Base-by-base conservation (phyloP, 495 filamentous ascomycete species). In the Aspergillus ostianus region DNA sequence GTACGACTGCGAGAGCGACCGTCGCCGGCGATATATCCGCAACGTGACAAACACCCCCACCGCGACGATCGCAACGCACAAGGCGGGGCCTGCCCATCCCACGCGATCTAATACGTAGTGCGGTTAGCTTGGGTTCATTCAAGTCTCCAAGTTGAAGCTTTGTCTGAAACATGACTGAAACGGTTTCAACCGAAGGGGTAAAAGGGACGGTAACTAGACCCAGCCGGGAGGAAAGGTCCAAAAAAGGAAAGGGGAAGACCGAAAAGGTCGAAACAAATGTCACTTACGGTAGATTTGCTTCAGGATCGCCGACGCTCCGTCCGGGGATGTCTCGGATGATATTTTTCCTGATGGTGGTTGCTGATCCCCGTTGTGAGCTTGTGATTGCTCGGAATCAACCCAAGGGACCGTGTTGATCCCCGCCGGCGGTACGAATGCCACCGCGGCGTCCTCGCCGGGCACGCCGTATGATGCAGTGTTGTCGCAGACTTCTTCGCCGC, bases 351-450 rank as follows among this genome's bases (percentile, higher is more conserved):
- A 3, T 8, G 41, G 1, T 5, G 29, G 30, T 6, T 44, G 30
- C 55, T 61, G 46, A 1, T 60, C 46, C 52, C 60, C 63, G 46
- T 53, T 61, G 12, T 63, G 57, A 8, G 47, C 54, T 10, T 66
- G 66, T 0, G 69, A 65, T 21, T 76, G 55, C 6, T 69, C 69
- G 3, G 73, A 68, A 23, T 77, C 67, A 44, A 76, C 64, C 76
- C 76, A 79, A 0, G 76, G 76, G 48, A 79, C 76, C 0, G 74
- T 79, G 21, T 70, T 75, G 45, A 76, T 67, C 21, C 74, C 75
- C 9, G 49, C 58, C 8, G 71, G 70, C 7, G 76, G 76, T 21
- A 77, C 70, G 21, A 63, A 53, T 15, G 73, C 64, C 23, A 32
- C 32, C 12, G 71, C 67, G 6, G 41, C 63, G n/a, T 67, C 64